Percentiles rank a stretch among this genome's conserved stretches.
phyloP scores from a whole-genome alignment of 345 rosid species.

The Reutealis trisperma region DNA sequence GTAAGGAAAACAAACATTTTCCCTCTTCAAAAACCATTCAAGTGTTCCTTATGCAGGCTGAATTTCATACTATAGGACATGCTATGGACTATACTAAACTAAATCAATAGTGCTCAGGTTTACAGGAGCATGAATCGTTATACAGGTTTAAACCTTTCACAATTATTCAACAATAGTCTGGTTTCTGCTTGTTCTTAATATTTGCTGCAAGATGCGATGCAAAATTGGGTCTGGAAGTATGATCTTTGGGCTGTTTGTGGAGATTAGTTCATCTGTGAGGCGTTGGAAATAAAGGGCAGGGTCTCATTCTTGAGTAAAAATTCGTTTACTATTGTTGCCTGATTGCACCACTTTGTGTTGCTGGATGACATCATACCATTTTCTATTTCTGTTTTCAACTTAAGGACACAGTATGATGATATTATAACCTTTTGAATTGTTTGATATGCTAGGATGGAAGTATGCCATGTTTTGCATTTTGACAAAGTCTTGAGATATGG shows the following conservation, averaged over 20 bases:
- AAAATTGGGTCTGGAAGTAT: background rate
- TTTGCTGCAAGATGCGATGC: background rate
- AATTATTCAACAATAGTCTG: background rate
- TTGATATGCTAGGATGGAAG: background rate
- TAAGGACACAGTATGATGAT: background rate
- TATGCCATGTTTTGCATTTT: background rate
- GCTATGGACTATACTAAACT: background rate
- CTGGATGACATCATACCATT: background rate
- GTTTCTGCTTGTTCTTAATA: constrained; percentile 8
- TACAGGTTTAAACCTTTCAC: background rate
- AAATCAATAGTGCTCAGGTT: background rate
- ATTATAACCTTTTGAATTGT: background rate
- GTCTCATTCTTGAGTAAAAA: background rate
- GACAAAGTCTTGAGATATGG: background rate
- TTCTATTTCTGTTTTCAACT: background rate
- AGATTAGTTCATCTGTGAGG: background rate
- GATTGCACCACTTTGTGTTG: background rate
- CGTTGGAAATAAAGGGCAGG: background rate
- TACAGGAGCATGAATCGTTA: background rate
- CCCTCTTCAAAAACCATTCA: background rate
- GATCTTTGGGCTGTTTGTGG: background rate
- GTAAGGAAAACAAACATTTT: background rate
- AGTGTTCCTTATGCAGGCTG: background rate
- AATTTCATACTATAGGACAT: background rate
- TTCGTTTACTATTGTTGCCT: background rate